Percentiles rank a stretch among this genome's conserved stretches.
Conservation (phyloP, 1,284 basidiomycete genomes). For the Stereum hirsutum region DNA sequence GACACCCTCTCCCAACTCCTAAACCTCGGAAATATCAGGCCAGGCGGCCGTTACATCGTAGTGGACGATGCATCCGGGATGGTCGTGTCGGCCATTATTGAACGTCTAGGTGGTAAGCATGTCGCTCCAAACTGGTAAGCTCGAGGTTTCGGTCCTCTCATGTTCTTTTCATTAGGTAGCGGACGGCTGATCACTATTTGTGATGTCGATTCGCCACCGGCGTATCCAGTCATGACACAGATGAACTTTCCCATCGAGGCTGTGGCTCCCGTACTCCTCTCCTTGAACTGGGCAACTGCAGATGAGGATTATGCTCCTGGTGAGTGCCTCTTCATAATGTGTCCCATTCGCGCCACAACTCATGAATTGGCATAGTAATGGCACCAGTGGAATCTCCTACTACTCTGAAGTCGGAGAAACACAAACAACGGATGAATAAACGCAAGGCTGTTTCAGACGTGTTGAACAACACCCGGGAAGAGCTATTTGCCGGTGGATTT, state of each 20-base stretch:
- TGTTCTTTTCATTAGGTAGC: slow-evolving; percentile 36
- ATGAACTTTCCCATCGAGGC: slow-evolving; percentile 80
- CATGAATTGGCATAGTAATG: slow-evolving; percentile 31
- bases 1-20: slow-evolving; percentile 89
- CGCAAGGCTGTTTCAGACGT: slow-evolving; percentile 55
- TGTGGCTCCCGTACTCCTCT: slow-evolving; percentile 47
- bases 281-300: slow-evolving; percentile 89
- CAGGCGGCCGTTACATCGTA: slow-evolving; percentile 82
- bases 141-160: neutral
- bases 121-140: neutral
- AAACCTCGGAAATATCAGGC: slow-evolving; percentile 74
- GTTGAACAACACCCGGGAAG: slow-evolving; percentile 60
- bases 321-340: slow-evolving; percentile 20
- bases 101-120: slow-evolving; percentile 73
- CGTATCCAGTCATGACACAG: slow-evolving; percentile 75
- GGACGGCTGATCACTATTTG: slow-evolving; percentile 83
- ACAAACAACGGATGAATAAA: slow-evolving; percentile 61
- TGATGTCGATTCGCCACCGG: slow-evolving; percentile 89
- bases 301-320: slow-evolving; percentile 70
- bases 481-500: slow-evolving; percentile 83
- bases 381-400: slow-evolving; percentile 46
- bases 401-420: slow-evolving; percentile 58
- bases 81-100: slow-evolving; percentile 79
- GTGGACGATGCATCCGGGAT: slow-evolving; percentile 92
- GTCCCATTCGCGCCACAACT: slow-evolving; percentile 5